Base-by-base conservation (phyloP, 2,329 filamentous ascomycete species). In the Phoma sp. region DNA sequence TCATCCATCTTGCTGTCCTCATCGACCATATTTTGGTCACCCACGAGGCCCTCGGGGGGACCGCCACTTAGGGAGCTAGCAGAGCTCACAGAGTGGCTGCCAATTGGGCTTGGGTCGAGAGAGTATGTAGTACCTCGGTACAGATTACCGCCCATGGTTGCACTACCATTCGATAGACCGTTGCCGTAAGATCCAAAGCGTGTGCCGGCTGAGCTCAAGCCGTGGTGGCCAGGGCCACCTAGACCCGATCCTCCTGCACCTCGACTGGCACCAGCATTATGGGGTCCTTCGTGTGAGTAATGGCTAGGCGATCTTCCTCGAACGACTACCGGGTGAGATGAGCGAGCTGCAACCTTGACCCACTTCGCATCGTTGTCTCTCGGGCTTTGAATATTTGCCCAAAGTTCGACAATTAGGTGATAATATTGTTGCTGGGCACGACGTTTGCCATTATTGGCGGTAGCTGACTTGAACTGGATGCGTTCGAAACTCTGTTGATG, bases 391-490 rank as follows among this genome's bases (percentile, higher is more conserved):
- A 76, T 55, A 37, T 76, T 75, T 7, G 71, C 74, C 67, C 70
- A 75, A 18, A 76, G 66, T 70, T 96, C 91, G 4, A 96, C 88
- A 40, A 96, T 85, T n/a, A 97, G 81, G 66, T 95, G 90, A 68
- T 96, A 96, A 73, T 92, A 96, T 66, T 96, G 93, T 70, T 97
- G 92, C 14, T 92, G 91, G 1, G 92, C 92, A 52, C 93, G 83
- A 62, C 93, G 83, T 74, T 96, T 96, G 41, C 92, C 92, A 63
- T 97, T 97, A 77, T 96, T 97, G 23, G 91, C 91, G 0, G 92
- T 96, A 1, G 93, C 92, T 61, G 91, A 90, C 73, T 96, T 96
- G 82, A 96, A 97, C 66, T 96, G 92, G 46, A 96, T 95, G 9
- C 93, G 87, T 70, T 96, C 92, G 70, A 96, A 97, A 0, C 81